Base-by-base conservation (phyloP, 2,329 filamentous ascomycete genomes). In the Daldinia sp. region DNA sequence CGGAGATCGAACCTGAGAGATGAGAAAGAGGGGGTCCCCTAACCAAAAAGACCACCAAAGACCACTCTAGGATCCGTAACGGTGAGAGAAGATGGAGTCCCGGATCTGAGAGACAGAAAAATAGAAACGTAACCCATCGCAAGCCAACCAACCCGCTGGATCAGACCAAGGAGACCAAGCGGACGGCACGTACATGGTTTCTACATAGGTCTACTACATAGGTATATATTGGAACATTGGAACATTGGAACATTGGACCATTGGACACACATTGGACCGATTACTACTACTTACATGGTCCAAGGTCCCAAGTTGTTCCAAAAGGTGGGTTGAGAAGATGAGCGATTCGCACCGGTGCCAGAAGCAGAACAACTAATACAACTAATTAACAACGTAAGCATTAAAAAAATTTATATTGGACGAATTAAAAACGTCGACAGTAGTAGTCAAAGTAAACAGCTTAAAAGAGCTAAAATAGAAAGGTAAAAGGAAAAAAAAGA, bases 271-370 rank as follows among this genome's bases (percentile, higher is more conserved):
- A n/a, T n/a, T n/a, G n/a, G n/a, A n/a, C n/a, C n/a, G n/a, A n/a
- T n/a, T n/a, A n/a, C n/a, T n/a, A n/a, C n/a, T n/a, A n/a, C n/a
- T n/a, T n/a, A n/a, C 32, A 15, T 35, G 32, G 32, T n/a, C 32
- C 13, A n/a, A 21, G 37, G 39, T n/a, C n/a, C 21, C 23, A n/a
- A 52, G n/a, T 66, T 70, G 71, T 71, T 69, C 68, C 69, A 54
- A 66, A 54, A 53, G 58, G 41, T 67, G 58, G 58, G 61, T 68
- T 70, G 67, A 53, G 34, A 10, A 53, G 47, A 50, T 50, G 47
- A 70, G 73, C 73, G 71, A 74, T 73, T 73, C 71, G 34, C 70
- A 67, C 63, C 61, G 50, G 50, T 55, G 61, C 48, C 34, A 50
- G 19, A 50, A 21, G 27, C 34, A 32, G 29, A 41, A n/a, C n/a